Evolutionary conservation across 2,329 filamentous ascomycete genomes (phyloP).

Genomic region (Venturia oleaginea): DNA sequence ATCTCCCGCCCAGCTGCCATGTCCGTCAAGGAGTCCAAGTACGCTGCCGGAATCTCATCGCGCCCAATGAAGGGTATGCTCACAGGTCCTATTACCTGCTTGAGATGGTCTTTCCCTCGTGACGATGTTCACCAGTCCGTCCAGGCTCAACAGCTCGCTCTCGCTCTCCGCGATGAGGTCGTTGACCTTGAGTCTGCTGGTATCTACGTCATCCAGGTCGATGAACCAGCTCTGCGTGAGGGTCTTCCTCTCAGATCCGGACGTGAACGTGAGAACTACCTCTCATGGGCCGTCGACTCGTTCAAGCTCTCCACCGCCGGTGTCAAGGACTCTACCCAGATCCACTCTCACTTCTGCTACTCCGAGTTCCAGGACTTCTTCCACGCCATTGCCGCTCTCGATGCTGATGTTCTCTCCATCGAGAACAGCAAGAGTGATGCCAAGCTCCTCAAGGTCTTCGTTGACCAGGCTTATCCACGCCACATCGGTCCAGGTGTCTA

Average conservation of each 20-base stretch:
- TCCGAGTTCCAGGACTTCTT: conserved; percentile 99
- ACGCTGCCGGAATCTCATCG: conserved; percentile 88
- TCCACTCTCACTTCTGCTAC: conserved; percentile 99
- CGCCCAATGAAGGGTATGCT: conserved; percentile 99
- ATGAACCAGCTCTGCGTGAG: conserved; percentile 98
- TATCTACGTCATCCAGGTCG: conserved; percentile 96
- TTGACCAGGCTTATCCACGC: conserved; percentile 91
- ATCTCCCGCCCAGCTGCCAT: conserved; percentile 94
- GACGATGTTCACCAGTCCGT: conserved; percentile 98
- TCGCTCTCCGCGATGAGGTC: conserved; percentile 97
- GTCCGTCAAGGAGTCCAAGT: conserved; percentile 99
- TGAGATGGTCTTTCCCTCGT: conserved; percentile 99
- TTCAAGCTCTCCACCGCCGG: conserved; percentile 94
- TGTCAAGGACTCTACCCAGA: conserved; percentile 93
- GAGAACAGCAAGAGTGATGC: conserved; percentile 99
- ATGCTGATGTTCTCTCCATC: conserved; percentile 96
- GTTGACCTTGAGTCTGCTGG: conserved; percentile 95
- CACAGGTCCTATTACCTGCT: conserved; percentile 95
- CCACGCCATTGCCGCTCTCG: conserved; percentile 96
- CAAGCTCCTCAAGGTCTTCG: conserved; percentile 97
- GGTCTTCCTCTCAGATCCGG: conserved; percentile 94
- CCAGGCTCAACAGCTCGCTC: conserved; percentile 96
- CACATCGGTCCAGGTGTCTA: conserved; percentile 99
- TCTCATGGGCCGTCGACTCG: conserved; percentile 93
- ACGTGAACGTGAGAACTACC: conserved; percentile 92